Evolutionary conservation across 768 basidiomycete species (phyloP), one percentile per base, ranked within the genome.

Genomic region (Leccinum rimulosum): DNA sequence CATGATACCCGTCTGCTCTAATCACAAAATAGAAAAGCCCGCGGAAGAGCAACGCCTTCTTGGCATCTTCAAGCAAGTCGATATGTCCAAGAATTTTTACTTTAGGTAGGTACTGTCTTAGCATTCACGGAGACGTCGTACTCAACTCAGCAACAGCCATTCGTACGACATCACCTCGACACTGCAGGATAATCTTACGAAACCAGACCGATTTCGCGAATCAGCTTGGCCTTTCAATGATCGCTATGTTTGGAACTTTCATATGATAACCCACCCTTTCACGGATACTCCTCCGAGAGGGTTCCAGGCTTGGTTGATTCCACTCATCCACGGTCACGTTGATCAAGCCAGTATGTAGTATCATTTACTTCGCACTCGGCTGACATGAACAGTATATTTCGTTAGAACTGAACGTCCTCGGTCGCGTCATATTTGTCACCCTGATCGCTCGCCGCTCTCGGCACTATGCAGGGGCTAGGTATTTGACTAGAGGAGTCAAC

Each of bases 61-160:
- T 77, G 88, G 86, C 60, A 84, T 91, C 9, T 99, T 98, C 79
- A 95, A 94, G 70, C 93, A 95, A 73, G 95, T 98, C 1, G 96
- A 99, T 68, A 85, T 98, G 82, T 88, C 90, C n/a, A 98, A 98
- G 76, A 98, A 98, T 76, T 98, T 98, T 72, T 99, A 98, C 76
- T 98, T 98, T 75, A 95, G 92, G 93, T 75, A 95, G 92, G 93
- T 93, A 63, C 36, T 70, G 58, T 30, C 36, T 55, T 35, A 6
- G 33, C 22, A 1, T 7, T 1, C 48, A 22, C 19, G 7, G 36
- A 5, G 22, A 30, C 3, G 4, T 12, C 33, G 57, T 48, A 17
- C 56, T 63, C 31, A 62, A 30, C 17, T 9, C 33, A 36, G 22
- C 36, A 22, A 40, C 5, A 96, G 95, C 64, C 95, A 98, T 70